Base-by-base conservation (phyloP, 2,329 filamentous ascomycete genomes). In the Epichloe aotearoae region DNA sequence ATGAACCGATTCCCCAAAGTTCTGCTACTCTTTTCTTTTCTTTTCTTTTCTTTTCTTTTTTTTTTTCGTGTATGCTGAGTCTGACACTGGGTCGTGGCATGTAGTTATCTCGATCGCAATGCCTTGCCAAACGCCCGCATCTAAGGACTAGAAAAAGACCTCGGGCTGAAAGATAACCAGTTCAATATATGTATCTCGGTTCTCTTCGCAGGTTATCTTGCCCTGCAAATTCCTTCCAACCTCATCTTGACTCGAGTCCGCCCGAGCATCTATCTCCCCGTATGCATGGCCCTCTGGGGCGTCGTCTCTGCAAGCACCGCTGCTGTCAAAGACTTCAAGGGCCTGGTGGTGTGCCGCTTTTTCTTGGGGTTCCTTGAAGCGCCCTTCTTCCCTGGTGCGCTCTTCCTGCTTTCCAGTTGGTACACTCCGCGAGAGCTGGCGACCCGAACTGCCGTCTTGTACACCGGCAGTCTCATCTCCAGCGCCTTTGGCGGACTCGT, bases 371-470 rank as follows among this genome's bases (percentile, higher is more conserved):
- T 73, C 1, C 65, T 66, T 1, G 69, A 72, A 47, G 68, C 69
- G 1, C 67, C 68, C 0, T 66, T 69, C 39, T 67, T 64, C 48
- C 63, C 61, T 0, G 63, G 66, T 20, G 64, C 58, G 2, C 51
- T 65, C 2, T 65, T 64, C 47, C 68, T 77, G 48, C 64, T 79
- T 3, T 72, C 71, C 2, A 71, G 74, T 38, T 80, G 75, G 62
- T 80, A 79, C 60, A 78, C 73, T 2, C 66, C 73, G 34, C 72
- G 75, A 56, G 69, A 72, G 55, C 57, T 73, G 26, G 63, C 67
- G n/a, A 60, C 66, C 2, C 63, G 70, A 41, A 68, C 72, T 8
- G 67, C 70, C 2, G 68, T 73, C 50, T 62, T 75, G 1, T 75
- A 75, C 53, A 65, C 70, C 0, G 69, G 68, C 2, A 66, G 64